A percentile compares a stretch with the other conserved stretches of the same genome.
Conservation (phyloP, 176 grass and related monocot genomes). For the Oropetium thomaeum region DNA sequence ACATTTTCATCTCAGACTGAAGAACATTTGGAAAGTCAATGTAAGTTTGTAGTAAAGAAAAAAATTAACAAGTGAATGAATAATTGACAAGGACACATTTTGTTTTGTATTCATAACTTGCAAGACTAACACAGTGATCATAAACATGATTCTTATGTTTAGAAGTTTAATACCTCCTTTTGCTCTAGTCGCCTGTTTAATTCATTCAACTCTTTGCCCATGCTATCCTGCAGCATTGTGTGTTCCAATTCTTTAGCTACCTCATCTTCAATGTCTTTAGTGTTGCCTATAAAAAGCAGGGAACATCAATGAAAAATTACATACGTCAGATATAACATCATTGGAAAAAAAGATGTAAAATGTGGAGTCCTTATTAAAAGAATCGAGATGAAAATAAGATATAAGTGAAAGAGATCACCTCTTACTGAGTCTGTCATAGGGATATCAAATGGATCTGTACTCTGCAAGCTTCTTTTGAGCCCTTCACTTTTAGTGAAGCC, state of each 20-base stretch:
- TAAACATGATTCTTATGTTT: constrained; percentile 1
- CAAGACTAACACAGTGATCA: not conserved
- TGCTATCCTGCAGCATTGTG: constrained; percentile 85
- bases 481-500: constrained; percentile 76
- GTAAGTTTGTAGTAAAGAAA: constrained; percentile 11
- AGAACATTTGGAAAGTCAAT: constrained; percentile 16
- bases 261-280: constrained; percentile 94
- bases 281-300: constrained; percentile 42
- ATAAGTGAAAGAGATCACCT: constrained; percentile 49
- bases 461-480: constrained; percentile 91
- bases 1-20: constrained; percentile 99
- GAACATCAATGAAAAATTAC: constrained; percentile 33
- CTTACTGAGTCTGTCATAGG: constrained; percentile 66
- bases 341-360: constrained; percentile 23
- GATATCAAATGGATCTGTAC: constrained; percentile 72
- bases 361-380: not conserved
- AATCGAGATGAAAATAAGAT: constrained; percentile 7
- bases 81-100: constrained; percentile 4
- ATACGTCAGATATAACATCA: constrained; percentile 23
- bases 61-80: not conserved
- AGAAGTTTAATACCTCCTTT: constrained; percentile 73
- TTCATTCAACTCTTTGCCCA: constrained; percentile 96
- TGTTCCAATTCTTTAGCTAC: constrained; percentile 95
- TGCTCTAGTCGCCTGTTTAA: constrained; percentile 87
- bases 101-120: not conserved